Evolutionary conservation across 768 basidiomycete genomes (phyloP).

Genomic region (Boletus patriciae): DNA sequence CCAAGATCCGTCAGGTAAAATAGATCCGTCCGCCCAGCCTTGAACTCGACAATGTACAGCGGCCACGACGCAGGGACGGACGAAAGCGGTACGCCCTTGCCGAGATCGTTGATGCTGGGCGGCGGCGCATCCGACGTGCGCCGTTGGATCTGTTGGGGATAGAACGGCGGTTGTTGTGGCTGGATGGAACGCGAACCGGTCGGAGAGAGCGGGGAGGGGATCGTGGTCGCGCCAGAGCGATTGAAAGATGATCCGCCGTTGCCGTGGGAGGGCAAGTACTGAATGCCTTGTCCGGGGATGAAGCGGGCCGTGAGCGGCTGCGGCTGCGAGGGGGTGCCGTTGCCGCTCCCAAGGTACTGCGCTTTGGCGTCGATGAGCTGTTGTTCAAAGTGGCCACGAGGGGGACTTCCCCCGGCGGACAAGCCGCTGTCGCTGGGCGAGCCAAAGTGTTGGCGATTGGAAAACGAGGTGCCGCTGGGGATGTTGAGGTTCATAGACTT

Average conservation of each 20-base stretch:
- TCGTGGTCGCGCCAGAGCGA: slow-evolving; percentile 37
- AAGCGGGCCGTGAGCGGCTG: slow-evolving; percentile 55
- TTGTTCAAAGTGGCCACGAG: slow-evolving; percentile 47
- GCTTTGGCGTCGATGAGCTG: slow-evolving; percentile 43
- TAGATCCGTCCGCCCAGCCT: slow-evolving; percentile 92
- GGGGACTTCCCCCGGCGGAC: slow-evolving; percentile 52
- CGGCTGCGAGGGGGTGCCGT: slow-evolving; percentile 21
- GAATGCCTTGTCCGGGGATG: slow-evolving; percentile 64
- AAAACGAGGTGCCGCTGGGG: slow-evolving; percentile 44
- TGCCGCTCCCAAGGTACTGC: slow-evolving; percentile 33
- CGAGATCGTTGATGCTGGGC: slow-evolving; percentile 56
- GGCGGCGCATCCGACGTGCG: slow-evolving; percentile 40
- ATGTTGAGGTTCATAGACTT: slow-evolving; percentile 64
- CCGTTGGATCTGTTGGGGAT: slow-evolving; percentile 37
- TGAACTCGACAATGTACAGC: slow-evolving; percentile 97
- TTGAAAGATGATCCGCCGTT: slow-evolving; percentile 36
- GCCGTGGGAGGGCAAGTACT: slow-evolving; percentile 47
- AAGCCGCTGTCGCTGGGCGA: slow-evolving; percentile 65
- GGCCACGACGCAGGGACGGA: slow-evolving; percentile 81
- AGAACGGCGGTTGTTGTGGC: slow-evolving; percentile 31
- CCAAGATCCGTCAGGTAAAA: slow-evolving; percentile 82
- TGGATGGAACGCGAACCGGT: slow-evolving; percentile 31
- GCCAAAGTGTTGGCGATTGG: slow-evolving; percentile 46
- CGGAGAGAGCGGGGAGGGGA: slow-evolving; percentile 62
- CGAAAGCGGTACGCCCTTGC: slow-evolving; percentile 86